These are phyloP conservation scores for Pythium grandisporangium DNA, from an alignment of 352 stramenopile species.

Conservation along the genomic window DNA sequence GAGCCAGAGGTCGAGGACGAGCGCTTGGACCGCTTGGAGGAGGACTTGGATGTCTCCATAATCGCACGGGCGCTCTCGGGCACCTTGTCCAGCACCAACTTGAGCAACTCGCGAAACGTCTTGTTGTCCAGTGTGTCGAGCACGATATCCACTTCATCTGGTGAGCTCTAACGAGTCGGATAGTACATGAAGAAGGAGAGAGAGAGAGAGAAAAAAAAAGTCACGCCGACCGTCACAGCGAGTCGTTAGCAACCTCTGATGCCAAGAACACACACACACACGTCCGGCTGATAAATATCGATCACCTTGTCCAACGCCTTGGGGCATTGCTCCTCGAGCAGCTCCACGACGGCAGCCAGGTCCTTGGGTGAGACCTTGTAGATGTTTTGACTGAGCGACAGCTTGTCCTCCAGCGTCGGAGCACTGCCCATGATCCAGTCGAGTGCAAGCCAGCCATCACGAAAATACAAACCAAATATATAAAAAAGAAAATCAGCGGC, in stretches of 20 bases:
- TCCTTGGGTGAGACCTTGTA: constrained; percentile 80
- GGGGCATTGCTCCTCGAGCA: constrained; percentile 79
- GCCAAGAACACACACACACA: background rate
- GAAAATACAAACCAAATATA: too few relatives aligned
- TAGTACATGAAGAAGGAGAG: too few relatives aligned
- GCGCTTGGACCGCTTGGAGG: constrained; percentile 23
- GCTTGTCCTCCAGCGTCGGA: constrained; percentile 75
- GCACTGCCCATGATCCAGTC: constrained; percentile 33
- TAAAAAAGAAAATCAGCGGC: too few relatives aligned
- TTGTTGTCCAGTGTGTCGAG: constrained; percentile 84
- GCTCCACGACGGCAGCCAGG: constrained; percentile 60
- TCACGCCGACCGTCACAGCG: too few relatives aligned
- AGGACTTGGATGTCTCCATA: constrained; percentile 50
- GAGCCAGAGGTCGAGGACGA: constrained; percentile 15
- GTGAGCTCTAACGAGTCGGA: constrained; percentile 42
- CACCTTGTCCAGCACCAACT: constrained; percentile 68
- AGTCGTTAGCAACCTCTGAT: too few relatives aligned
- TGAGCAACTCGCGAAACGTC: constrained; percentile 82
- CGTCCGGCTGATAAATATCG: background rate
- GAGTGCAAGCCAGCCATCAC: too few relatives aligned
- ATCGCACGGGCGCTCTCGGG: constrained; percentile 55
- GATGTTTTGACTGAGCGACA: constrained; percentile 84
- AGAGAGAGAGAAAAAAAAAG: background rate
- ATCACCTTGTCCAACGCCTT: constrained; percentile 69
- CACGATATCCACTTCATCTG: constrained; percentile 84